These are phyloP conservation scores for Coemansia sp. DNA, from an alignment of 371 early-diverging fungal species.

Conservation along the genomic window DNA sequence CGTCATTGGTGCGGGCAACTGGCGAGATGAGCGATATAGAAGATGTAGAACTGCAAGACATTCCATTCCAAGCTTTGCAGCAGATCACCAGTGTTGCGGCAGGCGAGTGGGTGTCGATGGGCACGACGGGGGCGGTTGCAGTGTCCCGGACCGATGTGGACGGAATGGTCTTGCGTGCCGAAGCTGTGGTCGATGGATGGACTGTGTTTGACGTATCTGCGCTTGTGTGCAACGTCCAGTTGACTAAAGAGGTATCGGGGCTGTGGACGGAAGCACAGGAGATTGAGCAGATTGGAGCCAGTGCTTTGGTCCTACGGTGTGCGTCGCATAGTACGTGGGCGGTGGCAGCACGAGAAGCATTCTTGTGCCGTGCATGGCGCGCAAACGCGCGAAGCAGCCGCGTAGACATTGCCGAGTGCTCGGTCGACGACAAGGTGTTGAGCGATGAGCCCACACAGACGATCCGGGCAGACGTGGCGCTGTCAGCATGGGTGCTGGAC, in stretches of 20 bases:
- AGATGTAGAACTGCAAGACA: neutral
- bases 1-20: neutral
- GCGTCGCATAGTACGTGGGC: slow-evolving; percentile 27
- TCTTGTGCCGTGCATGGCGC: slow-evolving; percentile 34
- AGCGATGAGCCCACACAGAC: neutral
- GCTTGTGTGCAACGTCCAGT: slow-evolving; percentile 14
- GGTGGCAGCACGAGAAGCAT: slow-evolving; percentile 27
- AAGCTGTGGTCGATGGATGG: slow-evolving; percentile 44
- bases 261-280: slow-evolving; percentile 18
- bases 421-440: neutral
- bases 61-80: slow-evolving; percentile 12
- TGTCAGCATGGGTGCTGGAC: slow-evolving; percentile 37
- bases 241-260: slow-evolving; percentile 9
- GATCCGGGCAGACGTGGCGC: slow-evolving; percentile 25
- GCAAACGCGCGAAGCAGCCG: slow-evolving; percentile 26
- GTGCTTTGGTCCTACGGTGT: slow-evolving; percentile 1
- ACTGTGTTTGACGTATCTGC: slow-evolving; percentile 33
- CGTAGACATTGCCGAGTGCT: slow-evolving; percentile 41
- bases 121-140: slow-evolving; percentile 9
- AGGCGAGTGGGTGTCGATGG: slow-evolving; percentile 16
- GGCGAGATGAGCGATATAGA: neutral
- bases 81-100: slow-evolving; percentile 10
- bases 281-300: slow-evolving; percentile 9
- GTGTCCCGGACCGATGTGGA: slow-evolving; percentile 17
- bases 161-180: slow-evolving; percentile 28